Evolutionary conservation across 2,329 filamentous ascomycete species (phyloP).

Genomic region (Rhexocercosporidium sp.): DNA sequence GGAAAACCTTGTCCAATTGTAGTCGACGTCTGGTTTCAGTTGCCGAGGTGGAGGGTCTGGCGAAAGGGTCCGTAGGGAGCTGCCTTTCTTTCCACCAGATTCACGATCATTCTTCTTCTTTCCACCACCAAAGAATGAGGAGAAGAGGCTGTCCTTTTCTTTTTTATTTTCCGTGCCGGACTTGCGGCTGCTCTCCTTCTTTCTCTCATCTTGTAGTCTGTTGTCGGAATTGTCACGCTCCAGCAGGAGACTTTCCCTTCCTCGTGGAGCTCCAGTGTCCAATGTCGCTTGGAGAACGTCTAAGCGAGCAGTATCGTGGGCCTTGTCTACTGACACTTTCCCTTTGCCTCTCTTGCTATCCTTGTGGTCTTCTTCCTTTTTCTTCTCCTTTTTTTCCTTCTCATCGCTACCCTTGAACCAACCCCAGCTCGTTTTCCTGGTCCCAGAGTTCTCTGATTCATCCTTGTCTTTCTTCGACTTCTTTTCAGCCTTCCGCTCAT

Average conservation of each 20-base stretch:
- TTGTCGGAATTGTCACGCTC: slow-evolving; percentile 76
- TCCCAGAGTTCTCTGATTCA: slow-evolving; percentile 59
- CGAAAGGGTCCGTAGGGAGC: slow-evolving; percentile 73
- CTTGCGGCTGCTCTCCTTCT: slow-evolving; percentile 79
- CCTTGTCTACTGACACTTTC: slow-evolving; percentile 59
- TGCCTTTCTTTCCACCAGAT: slow-evolving; percentile 72
- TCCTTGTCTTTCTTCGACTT: slow-evolving; percentile 77
- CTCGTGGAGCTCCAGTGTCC: slow-evolving; percentile 66
- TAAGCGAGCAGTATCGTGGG: slow-evolving; percentile 79
- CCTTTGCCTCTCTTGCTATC: slow-evolving; percentile 70
- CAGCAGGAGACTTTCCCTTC: slow-evolving; percentile 82
- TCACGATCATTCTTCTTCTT: slow-evolving; percentile 88
- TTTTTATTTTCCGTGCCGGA: slow-evolving; percentile 76
- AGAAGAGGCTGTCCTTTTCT: slow-evolving; percentile 93
- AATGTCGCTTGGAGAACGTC: slow-evolving; percentile 89
- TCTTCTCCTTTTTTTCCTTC: slow-evolving; percentile 72
- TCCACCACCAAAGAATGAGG: slow-evolving; percentile 86
- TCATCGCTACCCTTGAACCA: slow-evolving; percentile 82
- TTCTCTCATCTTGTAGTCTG: slow-evolving; percentile 80
- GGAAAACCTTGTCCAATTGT: slow-evolving; percentile 94
- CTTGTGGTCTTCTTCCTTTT: slow-evolving; percentile 62
- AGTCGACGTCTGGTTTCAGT: slow-evolving; percentile 87
- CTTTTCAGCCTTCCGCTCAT: slow-evolving; percentile 77
- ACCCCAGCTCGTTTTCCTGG: slow-evolving; percentile 82
- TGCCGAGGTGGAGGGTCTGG: slow-evolving; percentile 79